Percentiles rank a stretch among this genome's conserved stretches.
phyloP scores from a whole-genome alignment of 768 basidiomycete species.

The Termitomyces sp. region DNA sequence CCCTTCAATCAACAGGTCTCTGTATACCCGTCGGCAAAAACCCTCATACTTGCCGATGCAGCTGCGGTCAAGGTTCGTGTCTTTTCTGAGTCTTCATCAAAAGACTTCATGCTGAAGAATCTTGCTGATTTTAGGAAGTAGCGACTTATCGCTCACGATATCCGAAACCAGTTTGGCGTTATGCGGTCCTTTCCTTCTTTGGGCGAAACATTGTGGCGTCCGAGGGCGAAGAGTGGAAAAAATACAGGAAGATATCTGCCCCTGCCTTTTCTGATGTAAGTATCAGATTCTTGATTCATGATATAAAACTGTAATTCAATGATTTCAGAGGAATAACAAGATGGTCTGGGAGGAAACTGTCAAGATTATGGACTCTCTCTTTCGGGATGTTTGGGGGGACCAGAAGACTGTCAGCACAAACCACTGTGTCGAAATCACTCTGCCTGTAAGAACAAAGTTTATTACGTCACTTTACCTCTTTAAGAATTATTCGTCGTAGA shows the following conservation, averaged over 20 bases:
- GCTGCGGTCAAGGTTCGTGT: conserved; percentile 32
- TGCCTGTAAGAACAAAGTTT: conserved; percentile 34
- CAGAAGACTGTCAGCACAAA: conserved; percentile 35
- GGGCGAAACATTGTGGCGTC: conserved; percentile 62
- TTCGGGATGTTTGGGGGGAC: conserved; percentile 44
- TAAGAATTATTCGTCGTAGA: conserved; percentile 24
- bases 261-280: conserved; percentile 63
- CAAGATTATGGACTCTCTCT: conserved; percentile 36
- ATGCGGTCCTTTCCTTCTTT: conserved; percentile 41
- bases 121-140: conserved; percentile 36
- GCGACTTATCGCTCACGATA: conserved; percentile 44
- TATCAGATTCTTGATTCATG: not conserved
- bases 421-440: conserved; percentile 48
- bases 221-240: conserved; percentile 63
- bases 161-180: conserved; percentile 49
- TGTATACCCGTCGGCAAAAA: conserved; percentile 18
- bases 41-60: conserved; percentile 32
- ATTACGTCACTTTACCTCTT: not conserved
- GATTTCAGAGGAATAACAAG: conserved; percentile 36
- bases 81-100: not conserved
- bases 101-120: not conserved
- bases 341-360: conserved; percentile 45
- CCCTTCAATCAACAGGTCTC: conserved; percentile 16
- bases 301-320: not conserved
- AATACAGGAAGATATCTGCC: conserved; percentile 54